Base-by-base conservation (phyloP, 345 rosid genomes). In the Populus nigra region DNA sequence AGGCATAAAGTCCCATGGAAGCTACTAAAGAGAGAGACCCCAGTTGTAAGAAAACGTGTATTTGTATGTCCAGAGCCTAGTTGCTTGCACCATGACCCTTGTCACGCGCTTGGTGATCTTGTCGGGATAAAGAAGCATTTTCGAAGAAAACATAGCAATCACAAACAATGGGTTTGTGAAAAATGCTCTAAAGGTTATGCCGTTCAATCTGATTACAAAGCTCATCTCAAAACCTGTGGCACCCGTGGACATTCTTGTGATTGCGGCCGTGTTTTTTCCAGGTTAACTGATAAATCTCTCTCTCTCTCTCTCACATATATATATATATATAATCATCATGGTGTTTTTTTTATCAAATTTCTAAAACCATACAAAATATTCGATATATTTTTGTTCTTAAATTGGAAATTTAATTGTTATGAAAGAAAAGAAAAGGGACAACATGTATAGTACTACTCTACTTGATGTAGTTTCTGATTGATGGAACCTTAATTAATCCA, bases 1-100 rank as follows among this genome's bases (percentile, higher is more conserved):
- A 76, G 99, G 53, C 99, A 95, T 82, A 95, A 95, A 86, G 99
- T 95, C 6, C 99, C 99, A 18, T 95, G 99, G 99, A 93, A 95
- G 88, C 91, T 95, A 41, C 91, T 95, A 10, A 95, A 91, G 88
- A 83, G 94, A 79, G 98, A 91, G 83, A 90, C 85, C 7, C 92
- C 92, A 33, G 92, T 81, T 27, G 91, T 89, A 69, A 86, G 81
- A 77, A 95, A 95, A 79, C 83, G 94, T 53, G 99, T 95, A 31
- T 95, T 88, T 69, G 98, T 95, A 1, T 95, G 99, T 77, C 99
- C 99, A 11, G 98, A 95, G 81, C 92, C 98, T 0, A 93, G 87
- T 45, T 95, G 99, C 85, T 87, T 95, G 53, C 99, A 95, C 88
- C 94, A 93, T 65, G 89, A 95, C 81, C 99, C 99, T 0, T 93